phyloP scores from a whole-genome alignment of 2,329 filamentous ascomycete genomes.

The Periconia digitata region DNA sequence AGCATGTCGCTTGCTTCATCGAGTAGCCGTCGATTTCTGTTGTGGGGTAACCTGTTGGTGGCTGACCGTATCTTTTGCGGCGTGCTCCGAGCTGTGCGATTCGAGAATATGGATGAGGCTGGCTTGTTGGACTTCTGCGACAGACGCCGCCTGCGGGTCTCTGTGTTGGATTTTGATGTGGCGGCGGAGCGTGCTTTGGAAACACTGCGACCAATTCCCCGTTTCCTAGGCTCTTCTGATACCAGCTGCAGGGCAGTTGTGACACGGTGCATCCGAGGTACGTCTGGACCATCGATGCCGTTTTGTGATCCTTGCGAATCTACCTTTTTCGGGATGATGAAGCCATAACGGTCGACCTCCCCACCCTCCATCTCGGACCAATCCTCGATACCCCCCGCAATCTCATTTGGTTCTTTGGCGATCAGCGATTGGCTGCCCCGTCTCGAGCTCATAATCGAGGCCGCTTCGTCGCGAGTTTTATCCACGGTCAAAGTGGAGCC shows the following conservation, averaged over 20 bases:
- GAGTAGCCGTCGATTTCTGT: constrained; percentile 55
- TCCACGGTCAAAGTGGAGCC: constrained; percentile 33
- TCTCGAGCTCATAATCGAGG: constrained; percentile 32
- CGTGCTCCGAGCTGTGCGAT: constrained; percentile 38
- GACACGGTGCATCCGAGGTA: constrained; percentile 56
- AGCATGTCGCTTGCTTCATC: constrained; percentile 68
- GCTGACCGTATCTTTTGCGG: constrained; percentile 53
- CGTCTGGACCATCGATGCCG: constrained; percentile 32
- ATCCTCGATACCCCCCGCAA: constrained; percentile 65
- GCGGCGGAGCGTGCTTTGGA: constrained; percentile 51
- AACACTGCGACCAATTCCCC: constrained; percentile 53
- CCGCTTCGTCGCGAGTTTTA: constrained; percentile 25
- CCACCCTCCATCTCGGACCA: constrained; percentile 62
- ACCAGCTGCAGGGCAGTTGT: constrained; percentile 61
- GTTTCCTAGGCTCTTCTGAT: constrained; percentile 57
- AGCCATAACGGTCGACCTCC: constrained; percentile 67
- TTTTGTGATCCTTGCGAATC: constrained; percentile 32
- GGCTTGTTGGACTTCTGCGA: constrained; percentile 50
- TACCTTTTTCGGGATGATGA: constrained; percentile 54
- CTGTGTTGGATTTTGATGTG: constrained; percentile 39
- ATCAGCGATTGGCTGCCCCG: constrained; percentile 37
- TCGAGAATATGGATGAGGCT: constrained; percentile 41
- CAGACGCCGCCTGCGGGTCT: constrained; percentile 42
- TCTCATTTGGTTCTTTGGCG: constrained; percentile 56
- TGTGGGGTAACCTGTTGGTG: constrained; percentile 56